Conservation (phyloP, 352 stramenopile genomes). For the Peronospora farinosa region DNA sequence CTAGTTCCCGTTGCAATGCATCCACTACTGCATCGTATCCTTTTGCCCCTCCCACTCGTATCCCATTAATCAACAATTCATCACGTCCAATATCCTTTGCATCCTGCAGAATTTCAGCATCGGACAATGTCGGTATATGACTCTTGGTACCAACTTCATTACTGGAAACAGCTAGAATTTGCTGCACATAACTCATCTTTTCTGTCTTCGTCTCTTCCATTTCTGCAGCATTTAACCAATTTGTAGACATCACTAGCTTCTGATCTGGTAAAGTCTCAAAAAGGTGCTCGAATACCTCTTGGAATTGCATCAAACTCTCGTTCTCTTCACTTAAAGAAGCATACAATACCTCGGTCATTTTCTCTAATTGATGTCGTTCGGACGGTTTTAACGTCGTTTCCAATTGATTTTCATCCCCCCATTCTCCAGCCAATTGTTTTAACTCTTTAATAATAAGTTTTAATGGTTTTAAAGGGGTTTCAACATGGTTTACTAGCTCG, state of each 20-base stretch:
- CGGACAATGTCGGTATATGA: constrained; percentile 28
- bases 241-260: constrained; percentile 35
- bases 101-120: constrained; percentile 66
- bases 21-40: constrained; percentile 61
- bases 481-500: constrained; percentile 2
- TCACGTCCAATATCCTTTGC: constrained; percentile 78
- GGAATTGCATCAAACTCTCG: constrained; percentile 41
- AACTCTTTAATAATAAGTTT: constrained; percentile 13
- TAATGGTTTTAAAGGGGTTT: constrained; percentile 10
- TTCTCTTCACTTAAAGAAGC: constrained; percentile 27
- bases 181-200: constrained; percentile 31
- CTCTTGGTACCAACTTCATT: constrained; percentile 1
- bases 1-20: constrained; percentile 38
- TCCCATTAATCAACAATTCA: constrained; percentile 60
- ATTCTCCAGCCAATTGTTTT: constrained; percentile 29
- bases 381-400: constrained; percentile 9
- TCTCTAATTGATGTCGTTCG: constrained; percentile 23
- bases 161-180: constrained; percentile 27
- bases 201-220: constrained; percentile 1
- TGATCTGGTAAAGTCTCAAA: constrained; percentile 33
- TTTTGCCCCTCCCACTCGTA: constrained; percentile 34
- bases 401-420: constrained; percentile 19
- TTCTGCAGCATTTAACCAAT: constrained; percentile 29
- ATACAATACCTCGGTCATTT: constrained; percentile 41
- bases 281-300: constrained; percentile 51